These are phyloP conservation scores for Maudiozyma bulderi DNA, from an alignment of 805 yeast genomes.

Conservation along the genomic window DNA sequence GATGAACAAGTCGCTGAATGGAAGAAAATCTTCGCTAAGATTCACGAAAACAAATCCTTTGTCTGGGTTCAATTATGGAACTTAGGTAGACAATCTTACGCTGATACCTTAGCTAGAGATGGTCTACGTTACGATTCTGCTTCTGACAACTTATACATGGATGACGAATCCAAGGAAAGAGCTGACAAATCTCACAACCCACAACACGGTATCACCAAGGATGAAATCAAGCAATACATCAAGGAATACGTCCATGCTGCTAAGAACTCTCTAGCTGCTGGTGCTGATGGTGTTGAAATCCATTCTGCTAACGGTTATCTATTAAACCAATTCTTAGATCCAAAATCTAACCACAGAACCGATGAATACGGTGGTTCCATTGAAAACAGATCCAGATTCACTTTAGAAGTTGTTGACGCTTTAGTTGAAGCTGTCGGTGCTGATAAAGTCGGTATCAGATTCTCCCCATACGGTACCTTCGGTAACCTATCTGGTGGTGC, in stretches of 20 bases:
- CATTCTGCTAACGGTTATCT: slow-evolving; percentile 62
- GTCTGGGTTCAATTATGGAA: slow-evolving; percentile 44
- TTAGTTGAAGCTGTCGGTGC: slow-evolving; percentile 44
- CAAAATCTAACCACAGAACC: slow-evolving; percentile 35
- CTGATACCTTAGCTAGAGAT: slow-evolving; percentile 28
- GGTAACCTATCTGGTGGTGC: slow-evolving; percentile 32
- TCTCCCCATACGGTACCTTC: slow-evolving; percentile 36
- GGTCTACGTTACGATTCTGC: slow-evolving; percentile 34
- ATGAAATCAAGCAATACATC: slow-evolving; percentile 33
- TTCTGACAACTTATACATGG: slow-evolving; percentile 28
- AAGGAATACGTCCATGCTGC: slow-evolving; percentile 39
- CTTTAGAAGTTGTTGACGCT: slow-evolving; percentile 43
- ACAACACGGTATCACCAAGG: slow-evolving; percentile 24
- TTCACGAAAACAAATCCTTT: slow-evolving; percentile 42
- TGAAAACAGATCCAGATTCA: slow-evolving; percentile 38
- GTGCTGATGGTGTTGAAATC: slow-evolving; percentile 53
- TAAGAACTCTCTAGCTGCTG: slow-evolving; percentile 25
- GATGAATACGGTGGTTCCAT: slow-evolving; percentile 48
- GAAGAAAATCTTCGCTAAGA: slow-evolving; percentile 38
- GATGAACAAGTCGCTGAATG: slow-evolving; percentile 40
- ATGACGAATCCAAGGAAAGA: slow-evolving; percentile 26
- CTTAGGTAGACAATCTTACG: slow-evolving; percentile 34
- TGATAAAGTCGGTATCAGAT: slow-evolving; percentile 37
- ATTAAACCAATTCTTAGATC: slow-evolving; percentile 44
- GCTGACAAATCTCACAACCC: slow-evolving; percentile 28